phyloP scores from a whole-genome alignment of 495 filamentous ascomycete species.

The Hypoxylon rickii region DNA sequence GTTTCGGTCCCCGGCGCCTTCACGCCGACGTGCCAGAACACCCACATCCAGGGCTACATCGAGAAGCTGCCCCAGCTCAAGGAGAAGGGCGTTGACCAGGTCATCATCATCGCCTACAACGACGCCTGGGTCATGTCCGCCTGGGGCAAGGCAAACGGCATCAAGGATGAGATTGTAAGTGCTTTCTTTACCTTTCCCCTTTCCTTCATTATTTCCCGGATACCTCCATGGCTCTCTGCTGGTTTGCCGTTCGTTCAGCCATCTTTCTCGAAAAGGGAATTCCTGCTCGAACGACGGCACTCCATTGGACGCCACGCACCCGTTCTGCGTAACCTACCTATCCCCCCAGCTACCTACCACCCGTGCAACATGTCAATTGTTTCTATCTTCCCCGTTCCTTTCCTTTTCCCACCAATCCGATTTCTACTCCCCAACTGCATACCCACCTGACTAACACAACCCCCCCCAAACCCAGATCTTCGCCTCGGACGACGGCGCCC shows the following conservation, averaged over 20 bases:
- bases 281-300: neutral
- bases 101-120: conserved; percentile 86
- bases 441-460: conserved; percentile 1
- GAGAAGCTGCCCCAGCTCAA: conserved; percentile 71
- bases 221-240: neutral
- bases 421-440: too few species aligned
- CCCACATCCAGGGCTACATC: conserved; percentile 87
- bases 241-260: neutral
- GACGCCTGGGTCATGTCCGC: conserved; percentile 92
- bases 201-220: neutral
- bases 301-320: neutral
- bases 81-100: conserved; percentile 82
- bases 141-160: conserved; percentile 91
- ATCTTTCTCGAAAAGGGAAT: neutral
- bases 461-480: conserved; percentile 68
- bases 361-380: too few species aligned
- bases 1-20: conserved; percentile 93
- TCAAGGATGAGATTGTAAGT: conserved; percentile 80
- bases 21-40: conserved; percentile 88
- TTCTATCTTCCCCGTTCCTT: too few species aligned
- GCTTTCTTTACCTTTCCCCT: neutral
- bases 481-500: conserved; percentile 75
- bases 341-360: too few species aligned
- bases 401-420: too few species aligned
- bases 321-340: too few species aligned